Percentiles rank a stretch among this genome's conserved stretches.
These are phyloP conservation scores for Hypomyces perniciosus DNA, from an alignment of 2,329 filamentous ascomycete genomes.

Conservation along the genomic window DNA sequence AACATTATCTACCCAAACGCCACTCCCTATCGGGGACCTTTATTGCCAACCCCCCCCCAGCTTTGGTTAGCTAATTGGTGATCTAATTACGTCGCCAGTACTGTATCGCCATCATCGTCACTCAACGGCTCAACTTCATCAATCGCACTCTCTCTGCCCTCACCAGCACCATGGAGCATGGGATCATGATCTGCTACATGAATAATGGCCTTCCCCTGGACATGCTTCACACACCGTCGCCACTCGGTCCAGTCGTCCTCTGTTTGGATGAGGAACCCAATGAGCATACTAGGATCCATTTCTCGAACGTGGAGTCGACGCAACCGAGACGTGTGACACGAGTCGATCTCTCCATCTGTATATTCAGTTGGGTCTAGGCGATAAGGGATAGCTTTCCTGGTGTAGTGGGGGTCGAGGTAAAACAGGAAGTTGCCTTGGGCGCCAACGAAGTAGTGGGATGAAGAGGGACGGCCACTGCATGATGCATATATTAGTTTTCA, in stretches of 20 bases:
- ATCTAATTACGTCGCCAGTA: conserved; percentile 22
- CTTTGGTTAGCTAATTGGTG: background rate
- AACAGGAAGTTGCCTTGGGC: conserved; percentile 71
- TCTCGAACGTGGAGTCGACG: conserved; percentile 78
- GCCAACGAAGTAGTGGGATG: conserved; percentile 63
- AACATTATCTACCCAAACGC: no score
- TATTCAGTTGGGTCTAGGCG: conserved; percentile 52
- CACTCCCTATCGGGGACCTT: no score
- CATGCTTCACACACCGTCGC: conserved; percentile 68
- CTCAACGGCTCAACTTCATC: conserved; percentile 89
- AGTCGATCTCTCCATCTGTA: conserved; percentile 65
- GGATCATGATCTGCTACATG: conserved; percentile 72
- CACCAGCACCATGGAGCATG: conserved; percentile 41
- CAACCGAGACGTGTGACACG: conserved; percentile 81
- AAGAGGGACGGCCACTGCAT: conserved; percentile 77
- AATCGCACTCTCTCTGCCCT: conserved; percentile 65
- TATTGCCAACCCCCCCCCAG: no score
- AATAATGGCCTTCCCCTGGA: conserved; percentile 78
- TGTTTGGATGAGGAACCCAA: conserved; percentile 81
- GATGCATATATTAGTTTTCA: background rate
- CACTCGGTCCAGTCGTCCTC: conserved; percentile 80
- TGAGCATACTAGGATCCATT: conserved; percentile 97
- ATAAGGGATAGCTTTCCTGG: conserved; percentile 66
- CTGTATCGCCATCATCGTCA: conserved; percentile 45
- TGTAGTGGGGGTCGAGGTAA: conserved; percentile 91